phyloP scores from a whole-genome alignment of 2,329 filamentous ascomycete genomes.

The Paramyrothecium sp. region DNA sequence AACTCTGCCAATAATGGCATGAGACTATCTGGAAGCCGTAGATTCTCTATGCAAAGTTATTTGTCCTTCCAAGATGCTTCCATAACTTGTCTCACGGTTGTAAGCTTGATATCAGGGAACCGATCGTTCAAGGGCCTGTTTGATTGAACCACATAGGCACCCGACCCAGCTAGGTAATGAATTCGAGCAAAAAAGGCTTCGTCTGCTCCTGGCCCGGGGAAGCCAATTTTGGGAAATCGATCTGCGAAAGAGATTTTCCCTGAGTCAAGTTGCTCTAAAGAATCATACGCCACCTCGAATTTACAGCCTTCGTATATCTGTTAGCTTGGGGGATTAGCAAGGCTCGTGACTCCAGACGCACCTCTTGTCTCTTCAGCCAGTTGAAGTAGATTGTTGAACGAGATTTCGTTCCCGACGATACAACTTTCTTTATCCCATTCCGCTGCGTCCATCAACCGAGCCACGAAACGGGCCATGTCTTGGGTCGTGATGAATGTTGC shows the following conservation, averaged over 20 bases:
- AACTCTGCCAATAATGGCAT: too few species aligned
- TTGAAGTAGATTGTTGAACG: slow-evolving; percentile 11
- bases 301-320: too few species aligned
- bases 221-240: slow-evolving; percentile 15
- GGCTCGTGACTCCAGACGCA: too few species aligned
- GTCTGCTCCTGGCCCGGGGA: slow-evolving; percentile 9
- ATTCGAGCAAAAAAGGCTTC: too few species aligned
- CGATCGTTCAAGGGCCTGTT: slow-evolving; percentile 3
- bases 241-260: slow-evolving; percentile 19
- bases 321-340: too few species aligned
- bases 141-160: too few species aligned
- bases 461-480: slow-evolving; percentile 14
- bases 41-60: too few species aligned
- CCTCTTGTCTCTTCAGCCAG: not conserved
- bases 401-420: slow-evolving; percentile 8
- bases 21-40: too few species aligned
- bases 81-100: slow-evolving; percentile 15
- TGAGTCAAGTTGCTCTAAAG: slow-evolving; percentile 17
- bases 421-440: slow-evolving; percentile 10
- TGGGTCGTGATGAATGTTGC: slow-evolving; percentile 19
- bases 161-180: too few species aligned
- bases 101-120: slow-evolving; percentile 12
- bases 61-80: slow-evolving; percentile 8
- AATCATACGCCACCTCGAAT: too few species aligned
- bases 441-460: slow-evolving; percentile 12